phyloP scores from a whole-genome alignment of 768 basidiomycete genomes.

The Phanerochaete sordida region DNA sequence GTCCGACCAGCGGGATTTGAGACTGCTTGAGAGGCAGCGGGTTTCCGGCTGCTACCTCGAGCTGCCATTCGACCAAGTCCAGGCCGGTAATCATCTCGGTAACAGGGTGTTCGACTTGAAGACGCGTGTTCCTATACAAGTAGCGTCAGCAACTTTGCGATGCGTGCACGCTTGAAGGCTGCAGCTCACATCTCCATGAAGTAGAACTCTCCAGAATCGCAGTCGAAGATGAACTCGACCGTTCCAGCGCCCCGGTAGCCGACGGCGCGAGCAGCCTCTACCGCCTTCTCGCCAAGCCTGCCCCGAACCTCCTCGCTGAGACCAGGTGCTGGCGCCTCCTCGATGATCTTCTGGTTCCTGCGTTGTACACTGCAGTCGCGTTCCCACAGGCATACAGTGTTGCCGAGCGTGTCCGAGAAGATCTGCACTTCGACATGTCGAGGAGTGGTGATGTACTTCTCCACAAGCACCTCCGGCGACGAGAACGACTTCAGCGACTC shows the following conservation, averaged over 20 bases:
- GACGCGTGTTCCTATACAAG: constrained; percentile 65
- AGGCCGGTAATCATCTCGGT: constrained; percentile 94
- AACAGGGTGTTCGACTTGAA: constrained; percentile 90
- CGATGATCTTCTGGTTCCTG: constrained; percentile 94
- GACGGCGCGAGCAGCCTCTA: constrained; percentile 91
- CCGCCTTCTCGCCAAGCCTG: constrained; percentile 81
- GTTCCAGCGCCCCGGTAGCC: constrained; percentile 90
- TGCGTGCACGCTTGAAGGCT: not conserved
- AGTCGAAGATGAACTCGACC: constrained; percentile 97
- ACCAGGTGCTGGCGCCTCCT: constrained; percentile 93
- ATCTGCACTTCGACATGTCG: constrained; percentile 95
- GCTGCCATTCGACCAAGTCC: constrained; percentile 94
- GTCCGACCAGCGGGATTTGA: constrained; percentile 82
- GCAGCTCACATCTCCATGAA: constrained; percentile 89
- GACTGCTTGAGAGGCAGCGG: constrained; percentile 74
- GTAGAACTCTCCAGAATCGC: constrained; percentile 80
- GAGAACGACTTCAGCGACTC: constrained; percentile 88
- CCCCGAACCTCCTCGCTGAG: constrained; percentile 73
- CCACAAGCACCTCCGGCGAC: constrained; percentile 81
- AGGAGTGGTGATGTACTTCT: constrained; percentile 84
- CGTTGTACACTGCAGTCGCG: constrained; percentile 90
- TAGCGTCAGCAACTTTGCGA: not conserved
- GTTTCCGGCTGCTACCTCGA: constrained; percentile 90
- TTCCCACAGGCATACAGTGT: constrained; percentile 92
- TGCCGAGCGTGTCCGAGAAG: constrained; percentile 81